Evolutionary conservation across 257 asterid genomes (phyloP).

Genomic region (Gardenia jasminoides): DNA sequence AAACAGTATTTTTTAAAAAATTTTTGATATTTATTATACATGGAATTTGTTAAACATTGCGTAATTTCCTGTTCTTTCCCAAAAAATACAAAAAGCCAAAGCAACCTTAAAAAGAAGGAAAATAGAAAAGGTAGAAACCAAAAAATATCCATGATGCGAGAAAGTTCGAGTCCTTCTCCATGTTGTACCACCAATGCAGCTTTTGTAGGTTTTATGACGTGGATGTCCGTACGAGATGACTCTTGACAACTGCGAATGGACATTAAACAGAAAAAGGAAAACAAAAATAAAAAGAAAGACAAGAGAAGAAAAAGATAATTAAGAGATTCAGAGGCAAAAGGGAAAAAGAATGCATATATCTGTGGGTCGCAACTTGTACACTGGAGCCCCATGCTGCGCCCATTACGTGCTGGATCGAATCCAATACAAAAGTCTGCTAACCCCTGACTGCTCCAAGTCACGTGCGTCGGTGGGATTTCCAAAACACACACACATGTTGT

Average conservation of each 20-base stretch:
- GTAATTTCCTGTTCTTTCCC: no score
- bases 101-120: neutral
- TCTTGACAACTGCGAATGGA: conserved; percentile 33
- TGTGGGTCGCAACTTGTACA: conserved; percentile 5
- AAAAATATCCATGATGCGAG: conserved; percentile 32
- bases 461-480: conserved; percentile 55
- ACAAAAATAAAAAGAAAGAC: neutral
- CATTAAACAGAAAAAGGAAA: conserved; percentile 2
- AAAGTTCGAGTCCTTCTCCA: conserved; percentile 12
- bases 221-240: conserved; percentile 41
- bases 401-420: conserved; percentile 28
- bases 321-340: conserved; percentile 2
- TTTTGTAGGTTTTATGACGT: conserved; percentile 24
- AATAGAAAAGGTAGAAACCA: neutral
- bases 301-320: neutral
- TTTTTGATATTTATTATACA: no score
- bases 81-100: neutral
- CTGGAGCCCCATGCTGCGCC: conserved; percentile 46
- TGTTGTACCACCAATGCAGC: neutral
- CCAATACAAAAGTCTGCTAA: conserved; percentile 23
- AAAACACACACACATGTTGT: no score
- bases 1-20: no score
- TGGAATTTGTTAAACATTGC: no score
- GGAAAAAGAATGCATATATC: neutral
- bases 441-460: conserved; percentile 37